Conservation (phyloP, 2,329 filamentous ascomycete species). For the Colletotrichum theobromicola region DNA sequence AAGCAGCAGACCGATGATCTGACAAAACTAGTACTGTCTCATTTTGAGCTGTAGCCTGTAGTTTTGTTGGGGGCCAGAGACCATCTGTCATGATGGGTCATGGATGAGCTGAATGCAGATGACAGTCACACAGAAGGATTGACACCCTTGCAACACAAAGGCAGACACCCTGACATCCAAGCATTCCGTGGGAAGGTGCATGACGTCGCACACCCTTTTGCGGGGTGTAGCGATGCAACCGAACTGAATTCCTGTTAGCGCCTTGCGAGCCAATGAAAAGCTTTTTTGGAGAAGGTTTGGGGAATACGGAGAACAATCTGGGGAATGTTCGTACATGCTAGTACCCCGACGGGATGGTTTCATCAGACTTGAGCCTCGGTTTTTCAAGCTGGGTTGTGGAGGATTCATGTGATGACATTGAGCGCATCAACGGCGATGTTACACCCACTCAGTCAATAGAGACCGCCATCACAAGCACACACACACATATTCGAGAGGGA, state of each 20-base stretch:
- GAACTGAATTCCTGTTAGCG: not conserved
- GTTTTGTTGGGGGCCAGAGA: not conserved
- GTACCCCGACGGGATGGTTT: not conserved
- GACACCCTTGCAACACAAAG: no score
- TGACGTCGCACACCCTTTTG: not conserved
- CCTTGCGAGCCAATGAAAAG: not conserved
- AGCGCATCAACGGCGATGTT: not conserved
- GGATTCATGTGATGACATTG: not conserved
- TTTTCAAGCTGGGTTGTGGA: not conserved
- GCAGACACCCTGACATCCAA: no score
- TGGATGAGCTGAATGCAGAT: not conserved
- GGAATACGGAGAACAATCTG: not conserved
- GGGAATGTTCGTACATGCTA: not conserved
- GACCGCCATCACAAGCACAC: not conserved
- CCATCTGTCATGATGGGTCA: not conserved
- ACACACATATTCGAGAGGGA: not conserved
- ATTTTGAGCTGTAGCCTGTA: not conserved
- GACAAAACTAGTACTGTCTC: not conserved
- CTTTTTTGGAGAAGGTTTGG: not conserved
- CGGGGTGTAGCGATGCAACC: not conserved
- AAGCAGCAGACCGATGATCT: not conserved
- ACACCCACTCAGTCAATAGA: accelerated
- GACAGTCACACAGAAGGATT: not conserved
- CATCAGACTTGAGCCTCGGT: not conserved
- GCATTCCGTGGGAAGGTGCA: not conserved